Base-by-base conservation (phyloP, 495 filamentous ascomycete genomes). In the Pyronema omphalodes region DNA sequence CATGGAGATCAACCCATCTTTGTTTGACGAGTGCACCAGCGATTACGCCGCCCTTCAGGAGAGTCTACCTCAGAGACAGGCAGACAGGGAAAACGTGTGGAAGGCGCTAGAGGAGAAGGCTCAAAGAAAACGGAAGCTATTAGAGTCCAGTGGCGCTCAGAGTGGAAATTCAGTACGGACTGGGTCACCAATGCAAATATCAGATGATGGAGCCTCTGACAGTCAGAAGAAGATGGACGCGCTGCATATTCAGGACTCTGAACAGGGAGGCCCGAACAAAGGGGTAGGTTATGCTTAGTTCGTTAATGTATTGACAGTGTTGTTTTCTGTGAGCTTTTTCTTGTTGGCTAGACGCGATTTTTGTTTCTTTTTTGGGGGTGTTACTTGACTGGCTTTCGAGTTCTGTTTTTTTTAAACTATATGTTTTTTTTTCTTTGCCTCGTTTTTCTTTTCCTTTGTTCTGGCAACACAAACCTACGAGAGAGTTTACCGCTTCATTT, bases 1-100 rank as follows among this genome's bases (percentile, higher is more conserved):
- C 69, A 99, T 99, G 91, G 91, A 99, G 68, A 95, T 99, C 62
- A 96, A 99, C 61, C 91, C 91, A 12, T 86, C 93, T 63, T 81
- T 99, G 19, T 99, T 99, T 65, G 91, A 99, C 59, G 91, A 96
- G 62, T 99, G 91, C 70, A 94, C 89, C 6, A 87, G 93, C 61
- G 87, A 94, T 55, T 99, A 96, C 66, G 89, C 87, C n/a, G 91
- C 96, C 65, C 80, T 88, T 57, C 89, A 96, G 68, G 91, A 88
- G 67, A 86, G 76, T 57, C 85, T 86, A 11, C 80, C 86, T 0
- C 74, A 88, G 39, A 76, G 86, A 35, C 78, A 93, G 62, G 76
- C 79, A 57, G 71, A 76, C 40, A 80, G 91, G 53, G 75, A 87
- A 61, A 77, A 76, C 47, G 83, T 88, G 59, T 99, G 91, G 91